Base-by-base conservation (phyloP, 2,329 filamentous ascomycete species). In the Byssothecium circinans region DNA sequence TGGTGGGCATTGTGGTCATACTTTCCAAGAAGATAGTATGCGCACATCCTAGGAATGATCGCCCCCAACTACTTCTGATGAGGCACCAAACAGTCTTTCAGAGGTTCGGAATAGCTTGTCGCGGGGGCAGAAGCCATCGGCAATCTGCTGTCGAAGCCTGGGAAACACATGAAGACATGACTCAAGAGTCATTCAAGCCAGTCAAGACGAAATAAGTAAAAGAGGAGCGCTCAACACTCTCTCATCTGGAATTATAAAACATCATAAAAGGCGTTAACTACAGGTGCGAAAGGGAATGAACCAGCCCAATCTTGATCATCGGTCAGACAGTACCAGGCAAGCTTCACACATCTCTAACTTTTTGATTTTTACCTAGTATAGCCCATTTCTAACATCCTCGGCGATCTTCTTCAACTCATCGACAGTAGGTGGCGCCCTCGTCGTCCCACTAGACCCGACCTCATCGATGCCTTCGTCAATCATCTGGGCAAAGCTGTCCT, bases 341-440 rank as follows among this genome's bases (percentile, higher is more conserved):
- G 10, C 34, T 19, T 22, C 4, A 5, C 32, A 34, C n/a, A n/a
- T 7, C 17, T 34, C 6, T 34, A 34, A 7, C 25, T 7, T 27
- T 27, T 34, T n/a, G n/a, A 34, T 22, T 4, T 19, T 19, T 39
- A 4, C 15, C 46, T 46, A 62, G 36, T 61, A 57, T 4, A 53
- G 14, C 2, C 58, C 58, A 29, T 53, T 52, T 42, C 48, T 52
- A 12, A 64, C 58, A 32, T 60, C 59, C 4, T 55, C 52, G 4
- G 56, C 58, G 40, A 62, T 58, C 41, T 56, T 55, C 34, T 51
- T 47, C n/a, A 64, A 41, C 41, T 61, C 58, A 30, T 60, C 56
- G 11, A 64, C 45, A 1, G 53, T 54, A 7, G 61, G 59, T 12
- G 58, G 58, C 15, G 51, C 23, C 8, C 27, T 37, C 8, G 34